Base-by-base conservation (phyloP, 768 basidiomycete species). In the Rhizopogon vinicolor region DNA sequence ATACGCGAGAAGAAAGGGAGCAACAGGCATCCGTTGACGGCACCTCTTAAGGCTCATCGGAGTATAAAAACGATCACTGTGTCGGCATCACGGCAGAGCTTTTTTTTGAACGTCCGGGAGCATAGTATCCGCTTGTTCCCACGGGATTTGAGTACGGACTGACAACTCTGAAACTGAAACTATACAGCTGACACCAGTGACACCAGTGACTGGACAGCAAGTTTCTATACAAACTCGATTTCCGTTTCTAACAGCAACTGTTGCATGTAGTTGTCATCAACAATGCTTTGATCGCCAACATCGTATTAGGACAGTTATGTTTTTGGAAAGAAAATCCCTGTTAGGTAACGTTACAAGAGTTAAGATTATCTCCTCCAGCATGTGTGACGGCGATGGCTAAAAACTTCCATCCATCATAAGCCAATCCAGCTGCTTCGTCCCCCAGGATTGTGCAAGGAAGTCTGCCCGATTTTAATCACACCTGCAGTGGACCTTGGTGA, bases 391-490 rank as follows among this genome's bases (percentile, higher is more conserved):
- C 2, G 31, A 8, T 25, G 25, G 25, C 25, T 25, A 25, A 25
- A 25, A 25, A 25, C 5, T 25, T 5, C 3, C 25, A 25, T 31
- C 7, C 46, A 56, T 69, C 70, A 87, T 41, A 95, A 72, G 18
- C 96, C 96, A 55, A 97, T 94, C 91, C 91, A 98, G 64, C 91
- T 94, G 63, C 91, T 90, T 45, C 89, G 78, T 3, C 96, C 96
- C 1, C 84, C 82, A 0, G 94, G 85, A 71, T 98, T 99, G 65
- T 97, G 96, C 66, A 99, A 70, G 60, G 83, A 83, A 33, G 93
- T 95, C 72, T 98, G 94, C 5, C 95, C 93, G 66, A 99, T 95
- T 72, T 98, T 98, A 48, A 98, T 80, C 31, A 83, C 60, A 5
- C 77, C 70, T 67, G 77, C 65, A 6, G 65, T 63, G 14, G 57